Conservation (phyloP, 805 yeast species). For the Starmerella apicola region DNA sequence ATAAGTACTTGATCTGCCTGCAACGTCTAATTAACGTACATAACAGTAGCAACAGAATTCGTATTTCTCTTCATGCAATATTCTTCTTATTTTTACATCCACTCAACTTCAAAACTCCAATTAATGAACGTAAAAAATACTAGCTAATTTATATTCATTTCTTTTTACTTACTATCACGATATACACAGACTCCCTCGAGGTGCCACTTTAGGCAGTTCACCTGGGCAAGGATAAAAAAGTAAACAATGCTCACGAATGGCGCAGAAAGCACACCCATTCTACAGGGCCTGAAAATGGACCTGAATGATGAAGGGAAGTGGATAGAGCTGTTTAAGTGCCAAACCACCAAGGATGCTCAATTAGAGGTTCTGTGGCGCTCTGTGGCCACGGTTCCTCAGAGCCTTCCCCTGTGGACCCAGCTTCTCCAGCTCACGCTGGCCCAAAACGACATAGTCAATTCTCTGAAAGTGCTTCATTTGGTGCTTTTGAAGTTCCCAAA, state of each 20-base stretch:
- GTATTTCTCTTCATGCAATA: too few relatives aligned
- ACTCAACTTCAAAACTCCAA: too few relatives aligned
- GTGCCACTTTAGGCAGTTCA: too few relatives aligned
- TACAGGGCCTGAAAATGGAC: constrained; percentile 3
- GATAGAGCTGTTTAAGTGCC: constrained; percentile 7
- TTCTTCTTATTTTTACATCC: too few relatives aligned
- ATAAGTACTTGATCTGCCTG: too few relatives aligned
- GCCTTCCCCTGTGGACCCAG: constrained; percentile 5
- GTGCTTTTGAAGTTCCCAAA: constrained; percentile 13
- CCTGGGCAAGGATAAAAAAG: background rate
- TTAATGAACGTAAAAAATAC: too few relatives aligned
- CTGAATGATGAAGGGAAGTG: constrained; percentile 5
- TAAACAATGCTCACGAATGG: constrained; percentile 3
- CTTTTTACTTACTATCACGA: too few relatives aligned
- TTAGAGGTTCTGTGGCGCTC: constrained; percentile 6
- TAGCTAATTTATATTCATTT: too few relatives aligned
- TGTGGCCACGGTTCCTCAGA: constrained; percentile 12
- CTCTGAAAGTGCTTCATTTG: constrained; percentile 1
- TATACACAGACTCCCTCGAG: too few relatives aligned
- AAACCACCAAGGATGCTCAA: constrained; percentile 3
- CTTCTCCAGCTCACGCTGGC: constrained; percentile 1
- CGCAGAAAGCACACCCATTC: constrained; percentile 3
- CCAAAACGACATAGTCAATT: background rate
- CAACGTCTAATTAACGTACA: too few relatives aligned
- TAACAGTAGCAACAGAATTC: too few relatives aligned